These are phyloP conservation scores for Yarrowia bubula DNA, from an alignment of 805 yeast species.

Conservation along the genomic window DNA sequence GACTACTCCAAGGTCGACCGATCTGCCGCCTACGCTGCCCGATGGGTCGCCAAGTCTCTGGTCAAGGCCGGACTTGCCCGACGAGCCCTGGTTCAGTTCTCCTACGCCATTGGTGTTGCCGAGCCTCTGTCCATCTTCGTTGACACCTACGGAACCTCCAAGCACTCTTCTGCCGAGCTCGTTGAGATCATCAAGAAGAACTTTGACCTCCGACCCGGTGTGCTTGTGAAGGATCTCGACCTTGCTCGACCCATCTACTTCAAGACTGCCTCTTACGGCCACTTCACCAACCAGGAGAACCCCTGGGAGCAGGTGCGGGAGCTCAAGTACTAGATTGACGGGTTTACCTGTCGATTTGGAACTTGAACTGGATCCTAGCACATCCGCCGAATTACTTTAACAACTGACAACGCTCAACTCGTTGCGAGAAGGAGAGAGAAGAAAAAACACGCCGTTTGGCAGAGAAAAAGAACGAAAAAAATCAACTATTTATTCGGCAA, in stretches of 20 bases:
- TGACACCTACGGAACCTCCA: constrained; percentile 97
- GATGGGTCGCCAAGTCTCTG: constrained; percentile 99
- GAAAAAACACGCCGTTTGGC: neutral
- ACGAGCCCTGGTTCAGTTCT: constrained; percentile 97
- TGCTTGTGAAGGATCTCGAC: constrained; percentile 91
- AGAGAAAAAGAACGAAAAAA: neutral
- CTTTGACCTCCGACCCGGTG: constrained; percentile 99
- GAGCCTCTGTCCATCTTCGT: constrained; percentile 98
- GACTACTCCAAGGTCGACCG: constrained; percentile 99
- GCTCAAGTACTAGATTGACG: constrained; percentile 40
- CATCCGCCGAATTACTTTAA: constrained; percentile 27
- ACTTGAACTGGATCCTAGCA: constrained; percentile 25
- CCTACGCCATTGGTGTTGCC: constrained; percentile 99
- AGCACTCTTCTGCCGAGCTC: constrained; percentile 82
- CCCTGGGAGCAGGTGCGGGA: constrained; percentile 94
- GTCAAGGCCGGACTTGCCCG: constrained; percentile 92
- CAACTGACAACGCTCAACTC: constrained; percentile 30
- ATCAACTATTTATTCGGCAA: constrained; percentile 27
- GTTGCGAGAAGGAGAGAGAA: constrained; percentile 26
- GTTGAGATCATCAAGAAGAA: constrained; percentile 88
- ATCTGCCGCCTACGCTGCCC: constrained; percentile 99
- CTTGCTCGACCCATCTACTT: constrained; percentile 98
- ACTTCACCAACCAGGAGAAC: constrained; percentile 98
- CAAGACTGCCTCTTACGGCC: constrained; percentile 99
- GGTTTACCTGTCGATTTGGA: constrained; percentile 25